Base-by-base conservation (phyloP, 2,329 filamentous ascomycete genomes). In the Claviceps sp. region DNA sequence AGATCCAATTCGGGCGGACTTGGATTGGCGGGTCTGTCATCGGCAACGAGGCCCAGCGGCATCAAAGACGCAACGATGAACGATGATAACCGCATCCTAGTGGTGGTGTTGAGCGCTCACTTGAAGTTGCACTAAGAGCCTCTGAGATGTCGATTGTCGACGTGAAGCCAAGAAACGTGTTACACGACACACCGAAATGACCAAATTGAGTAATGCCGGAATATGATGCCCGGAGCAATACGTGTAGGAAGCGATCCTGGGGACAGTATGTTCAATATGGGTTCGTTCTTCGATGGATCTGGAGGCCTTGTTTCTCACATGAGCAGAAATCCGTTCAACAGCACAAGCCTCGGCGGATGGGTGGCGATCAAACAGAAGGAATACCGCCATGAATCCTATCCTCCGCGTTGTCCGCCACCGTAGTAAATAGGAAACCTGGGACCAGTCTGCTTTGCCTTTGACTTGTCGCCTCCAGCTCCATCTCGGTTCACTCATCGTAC, bases 1-100 rank as follows among this genome's bases (percentile, higher is more conserved):
- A 73, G 65, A 17, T 70, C 62, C 13, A 68, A 51, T 49, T 70
- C 68, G 22, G 62, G 61, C 7, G 59, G 53, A 16, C 63, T 63
- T 16, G 56, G 54, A 1, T 60, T 58, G 23, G 52, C 48, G 22
- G 56, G 56, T 3, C 36, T 44, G 29, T 56, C 60, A 7, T 61
- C 58, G 23, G 66, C 63, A 43, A 67, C 54, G 40, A 70, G 56
- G 55, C 62, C 59, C 49, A 61, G 57, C 13, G 68, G 67, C 53
- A 61, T 59, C 52, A 71, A 47, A 38, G 64, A 62, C 52, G 64
- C 58, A 22, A 68, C 53, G 42, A 70, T 54, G 45, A 70, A 48
- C 39, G 59, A 63, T 45, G 61, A 65, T 59, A 70, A 67, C 57
- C 64, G 61, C 69, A 71, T 71, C 50, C 34, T 29, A 8, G 43